Evolutionary conservation across 2,329 filamentous ascomycete genomes (phyloP), one percentile per base, ranked within the genome.

Genomic region (Trichoderma sp.): DNA sequence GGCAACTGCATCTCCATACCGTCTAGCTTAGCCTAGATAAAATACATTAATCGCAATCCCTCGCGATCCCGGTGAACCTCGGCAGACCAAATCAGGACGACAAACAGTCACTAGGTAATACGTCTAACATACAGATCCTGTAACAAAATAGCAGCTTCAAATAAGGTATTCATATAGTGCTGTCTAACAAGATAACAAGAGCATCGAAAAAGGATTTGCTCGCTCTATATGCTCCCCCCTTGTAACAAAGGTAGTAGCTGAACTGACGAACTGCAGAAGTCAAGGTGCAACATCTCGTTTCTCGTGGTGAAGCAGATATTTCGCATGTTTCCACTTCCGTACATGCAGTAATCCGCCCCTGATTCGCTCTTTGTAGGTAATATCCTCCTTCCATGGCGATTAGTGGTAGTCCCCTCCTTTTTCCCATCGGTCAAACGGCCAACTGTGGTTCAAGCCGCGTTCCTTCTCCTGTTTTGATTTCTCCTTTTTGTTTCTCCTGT

Each of bases 111-210:
- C 39, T 43, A 36, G 34, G 30, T 17, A 47, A 53, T 7, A 53
- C 47, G 17, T 20, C 20, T 12, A 20, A 50, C n/a, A 12, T 23
- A 23, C 47, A 53, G n/a, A 53, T 53, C 11, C 47, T 50, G 28
- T 58, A n/a, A 26, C 55, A 13, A 55, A 57, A 15, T 43, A 43
- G 34, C 50, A 58, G 47, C 32, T 67, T 55, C 32, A 39, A 39
- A 55, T 23, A 67, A 39, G 20, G 23, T 57, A 57, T 57, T 39
- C 64, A 43, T 67, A 43, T 28, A 67, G 30, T 66, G 47, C 28
- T 66, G 32, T 57, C 63, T 66, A 55, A 68, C 36, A 59, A 59
- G 53, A 59, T 66, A 55, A 68, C 36, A 59, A 59, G 53, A 59
- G 53, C 34, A 13, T 57, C 50, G n/a, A 13, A 39, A 67, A 68